Percentiles rank a stretch among this genome's conserved stretches.
These are phyloP conservation scores for Ambrosia hybrid DNA, from an alignment of 140 eudicot genomes.

Conservation along the genomic window DNA sequence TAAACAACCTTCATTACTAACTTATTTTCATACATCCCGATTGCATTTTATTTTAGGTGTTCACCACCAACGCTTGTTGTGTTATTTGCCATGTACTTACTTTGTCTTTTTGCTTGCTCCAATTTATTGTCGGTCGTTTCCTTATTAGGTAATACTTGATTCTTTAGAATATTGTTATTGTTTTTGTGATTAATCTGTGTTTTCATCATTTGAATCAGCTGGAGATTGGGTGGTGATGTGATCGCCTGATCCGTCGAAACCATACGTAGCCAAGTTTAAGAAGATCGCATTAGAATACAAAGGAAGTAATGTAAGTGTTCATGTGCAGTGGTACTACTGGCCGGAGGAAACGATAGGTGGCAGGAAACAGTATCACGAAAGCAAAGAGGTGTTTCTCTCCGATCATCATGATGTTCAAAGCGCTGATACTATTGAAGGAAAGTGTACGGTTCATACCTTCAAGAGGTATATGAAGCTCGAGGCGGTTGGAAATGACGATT, in stretches of 20 bases:
- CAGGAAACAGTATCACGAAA: slow-evolving; percentile 86
- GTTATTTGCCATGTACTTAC: too few species aligned
- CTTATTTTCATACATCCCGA: too few species aligned
- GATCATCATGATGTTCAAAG: slow-evolving; percentile 85
- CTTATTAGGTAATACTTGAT: too few species aligned
- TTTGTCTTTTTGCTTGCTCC: too few species aligned
- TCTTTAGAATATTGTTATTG: too few species aligned
- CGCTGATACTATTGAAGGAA: slow-evolving; percentile 84
- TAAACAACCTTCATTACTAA: too few species aligned
- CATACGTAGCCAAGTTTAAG: slow-evolving; percentile 75
- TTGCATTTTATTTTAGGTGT: too few species aligned
- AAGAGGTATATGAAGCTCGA: slow-evolving; percentile 85
- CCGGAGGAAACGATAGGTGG: slow-evolving; percentile 97
- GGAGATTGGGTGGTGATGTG: slow-evolving; percentile 93
- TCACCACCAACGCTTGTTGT: too few species aligned
- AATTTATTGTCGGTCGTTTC: too few species aligned
- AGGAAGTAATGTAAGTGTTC: slow-evolving; percentile 62
- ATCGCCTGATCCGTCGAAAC: slow-evolving; percentile 65
- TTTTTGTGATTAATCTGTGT: background rate
- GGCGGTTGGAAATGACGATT: slow-evolving; percentile 85
- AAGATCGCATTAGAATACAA: slow-evolving; percentile 60
- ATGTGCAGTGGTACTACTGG: slow-evolving; percentile 83
- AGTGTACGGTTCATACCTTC: slow-evolving; percentile 81
- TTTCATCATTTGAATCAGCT: slow-evolving; percentile 35
- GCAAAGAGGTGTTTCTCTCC: slow-evolving; percentile 82